phyloP scores from a whole-genome alignment of 495 filamentous ascomycete genomes.

The Penicillium egyptiacum region DNA sequence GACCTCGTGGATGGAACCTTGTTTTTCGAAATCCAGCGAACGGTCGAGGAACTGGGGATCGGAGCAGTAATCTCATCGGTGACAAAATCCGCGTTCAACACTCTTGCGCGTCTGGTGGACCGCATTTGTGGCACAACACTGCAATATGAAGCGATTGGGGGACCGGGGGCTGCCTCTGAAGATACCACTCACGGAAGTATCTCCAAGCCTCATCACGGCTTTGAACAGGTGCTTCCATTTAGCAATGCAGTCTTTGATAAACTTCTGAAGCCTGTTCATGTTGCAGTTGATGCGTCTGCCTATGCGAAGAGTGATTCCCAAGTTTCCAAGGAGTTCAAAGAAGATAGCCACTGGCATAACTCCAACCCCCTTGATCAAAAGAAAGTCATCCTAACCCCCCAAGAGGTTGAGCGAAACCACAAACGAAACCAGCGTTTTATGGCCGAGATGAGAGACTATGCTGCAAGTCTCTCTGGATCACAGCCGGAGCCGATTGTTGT shows the following conservation, averaged over 20 bases:
- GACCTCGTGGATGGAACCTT: constrained; percentile 69
- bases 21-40: constrained; percentile 34
- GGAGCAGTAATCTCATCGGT: background rate
- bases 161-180: no score
- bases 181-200: background rate
- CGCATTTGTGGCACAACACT: background rate
- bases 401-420: constrained; percentile 9
- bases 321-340: constrained; percentile 48
- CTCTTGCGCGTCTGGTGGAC: background rate
- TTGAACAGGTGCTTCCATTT: constrained; percentile 18
- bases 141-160: background rate
- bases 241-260: constrained; percentile 47
- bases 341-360: constrained; percentile 67
- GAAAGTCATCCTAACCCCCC: constrained; percentile 4
- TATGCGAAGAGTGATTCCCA: constrained; percentile 2
- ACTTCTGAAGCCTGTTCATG: constrained; percentile 53
- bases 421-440: constrained; percentile 28
- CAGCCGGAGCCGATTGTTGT: constrained; percentile 6
- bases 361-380: constrained; percentile 51
- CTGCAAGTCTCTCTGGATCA: constrained; percentile 60
- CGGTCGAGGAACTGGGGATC: background rate
- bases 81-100: background rate
- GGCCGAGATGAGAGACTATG: constrained; percentile 58
- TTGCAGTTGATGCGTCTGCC: constrained; percentile 35
- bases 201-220: background rate